Evolutionary conservation across 1,284 basidiomycete genomes (phyloP).

Genomic region (Rhizoctonia solani): DNA sequence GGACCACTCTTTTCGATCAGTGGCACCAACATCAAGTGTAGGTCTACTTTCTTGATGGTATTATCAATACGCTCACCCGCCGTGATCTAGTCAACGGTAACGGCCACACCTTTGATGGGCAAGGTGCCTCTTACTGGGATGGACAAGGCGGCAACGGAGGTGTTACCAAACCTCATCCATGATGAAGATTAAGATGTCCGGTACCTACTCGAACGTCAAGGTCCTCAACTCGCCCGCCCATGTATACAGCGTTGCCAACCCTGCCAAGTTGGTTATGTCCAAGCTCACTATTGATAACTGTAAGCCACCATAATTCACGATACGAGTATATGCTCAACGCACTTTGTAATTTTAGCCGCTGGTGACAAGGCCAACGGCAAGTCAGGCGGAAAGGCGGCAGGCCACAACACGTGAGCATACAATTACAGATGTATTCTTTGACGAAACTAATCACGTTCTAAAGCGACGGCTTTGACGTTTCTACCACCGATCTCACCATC

Average conservation of each 20-base stretch:
- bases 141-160: no score
- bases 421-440: background rate
- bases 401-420: conserved; percentile 46
- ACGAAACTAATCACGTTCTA: background rate
- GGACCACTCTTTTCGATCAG: conserved; percentile 49
- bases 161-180: conserved; percentile 52
- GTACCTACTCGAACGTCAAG: conserved; percentile 52
- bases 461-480: conserved; percentile 35
- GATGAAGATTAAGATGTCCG: conserved; percentile 58
- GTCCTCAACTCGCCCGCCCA: conserved; percentile 54
- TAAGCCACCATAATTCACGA: conserved; percentile 38
- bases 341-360: conserved; percentile 41
- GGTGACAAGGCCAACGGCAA: conserved; percentile 52
- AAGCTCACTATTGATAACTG: conserved; percentile 49
- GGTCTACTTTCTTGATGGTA: conserved; percentile 35
- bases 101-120: conserved; percentile 53
- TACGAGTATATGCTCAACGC: conserved; percentile 46
- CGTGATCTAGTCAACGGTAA: conserved; percentile 54
- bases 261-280: conserved; percentile 44
- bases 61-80: background rate
- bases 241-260: conserved; percentile 47
- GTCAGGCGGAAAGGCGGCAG: no score
- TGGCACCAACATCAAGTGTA: conserved; percentile 52
- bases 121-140: conserved; percentile 55
- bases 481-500: conserved; percentile 33